A percentile compares a stretch with the other conserved stretches of the same genome.
Conservation (phyloP, 2,329 filamentous ascomycete species). For the Ceratocystis smalleyi region DNA sequence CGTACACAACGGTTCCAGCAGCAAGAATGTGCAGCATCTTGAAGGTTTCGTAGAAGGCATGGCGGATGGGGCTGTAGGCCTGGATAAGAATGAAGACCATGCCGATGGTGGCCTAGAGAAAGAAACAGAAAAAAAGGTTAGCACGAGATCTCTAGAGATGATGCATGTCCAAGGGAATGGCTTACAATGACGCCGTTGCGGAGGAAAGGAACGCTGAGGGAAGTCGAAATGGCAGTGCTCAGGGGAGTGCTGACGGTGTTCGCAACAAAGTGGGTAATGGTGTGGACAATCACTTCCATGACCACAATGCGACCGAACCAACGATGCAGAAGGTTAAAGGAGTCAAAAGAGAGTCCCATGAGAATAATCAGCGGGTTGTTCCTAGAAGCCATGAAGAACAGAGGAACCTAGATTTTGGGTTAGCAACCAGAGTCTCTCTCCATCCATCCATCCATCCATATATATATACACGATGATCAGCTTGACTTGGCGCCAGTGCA, state of each 20-base stretch:
- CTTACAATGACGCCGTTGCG: slow-evolving; percentile 7
- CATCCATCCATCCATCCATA: too few relatives aligned
- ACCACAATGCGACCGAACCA: slow-evolving; percentile 68
- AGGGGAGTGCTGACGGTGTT: slow-evolving; percentile 5
- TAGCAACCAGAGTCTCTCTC: too few relatives aligned
- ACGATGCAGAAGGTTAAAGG: slow-evolving; percentile 61
- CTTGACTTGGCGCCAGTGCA: not conserved
- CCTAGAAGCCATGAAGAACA: slow-evolving; percentile 74
- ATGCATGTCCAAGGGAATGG: not conserved
- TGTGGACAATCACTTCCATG: slow-evolving; percentile 52
- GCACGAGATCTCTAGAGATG: slow-evolving; percentile 4
- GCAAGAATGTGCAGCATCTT: slow-evolving; percentile 54
- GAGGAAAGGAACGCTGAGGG: slow-evolving; percentile 12
- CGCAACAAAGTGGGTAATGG: slow-evolving; percentile 25
- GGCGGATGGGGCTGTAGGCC: slow-evolving; percentile 53
- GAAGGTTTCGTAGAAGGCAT: slow-evolving; percentile 69
- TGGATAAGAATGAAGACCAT: slow-evolving; percentile 51
- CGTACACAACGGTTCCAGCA: slow-evolving; percentile 43
- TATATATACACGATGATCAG: not conserved
- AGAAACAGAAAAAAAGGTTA: not conserved
- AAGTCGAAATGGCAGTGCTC: slow-evolving; percentile 7
- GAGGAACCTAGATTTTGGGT: slow-evolving; percentile 32
- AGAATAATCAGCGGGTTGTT: slow-evolving; percentile 82
- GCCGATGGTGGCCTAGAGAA: slow-evolving; percentile 37
- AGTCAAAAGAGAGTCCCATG: slow-evolving; percentile 83